Percentiles rank a stretch among this genome's conserved stretches.
Conservation (phyloP, 306 rosid genomes). For the Sechiopsis laciniata region DNA sequence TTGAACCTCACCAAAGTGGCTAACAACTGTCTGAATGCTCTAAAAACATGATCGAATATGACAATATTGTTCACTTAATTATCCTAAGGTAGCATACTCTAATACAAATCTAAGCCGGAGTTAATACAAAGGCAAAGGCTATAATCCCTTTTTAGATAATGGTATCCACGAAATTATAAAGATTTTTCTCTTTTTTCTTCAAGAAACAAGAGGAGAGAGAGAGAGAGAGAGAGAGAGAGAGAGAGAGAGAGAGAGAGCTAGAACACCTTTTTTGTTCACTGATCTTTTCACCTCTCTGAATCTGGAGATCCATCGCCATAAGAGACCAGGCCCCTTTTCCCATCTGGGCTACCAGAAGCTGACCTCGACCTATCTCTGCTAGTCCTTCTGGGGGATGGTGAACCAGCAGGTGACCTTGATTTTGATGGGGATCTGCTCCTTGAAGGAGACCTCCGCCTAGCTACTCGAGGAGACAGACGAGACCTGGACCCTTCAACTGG, state of each 20-base stretch:
- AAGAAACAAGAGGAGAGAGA: not conserved
- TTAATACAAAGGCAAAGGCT: slow-evolving; percentile 14
- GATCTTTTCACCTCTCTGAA: slow-evolving; percentile 22
- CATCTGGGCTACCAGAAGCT: slow-evolving; percentile 56
- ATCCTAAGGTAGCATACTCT: slow-evolving; percentile 12
- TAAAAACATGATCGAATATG: not conserved
- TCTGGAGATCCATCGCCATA: slow-evolving; percentile 69
- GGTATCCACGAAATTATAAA: not conserved
- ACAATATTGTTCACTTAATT: slow-evolving; percentile 8
- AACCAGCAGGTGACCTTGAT: slow-evolving; percentile 52
- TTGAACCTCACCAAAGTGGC: not conserved
- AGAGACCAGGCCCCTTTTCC: slow-evolving; percentile 77
- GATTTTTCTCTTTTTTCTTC: too few species aligned
- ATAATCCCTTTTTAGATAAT: not conserved
- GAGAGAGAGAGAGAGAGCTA: not conserved
- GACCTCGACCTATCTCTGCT: slow-evolving; percentile 50
- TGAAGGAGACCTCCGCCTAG: slow-evolving; percentile 41
- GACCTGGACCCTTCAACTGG: slow-evolving; percentile 48
- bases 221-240: not conserved
- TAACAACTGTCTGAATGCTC: not conserved
- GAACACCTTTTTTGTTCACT: not conserved
- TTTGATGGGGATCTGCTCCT: slow-evolving; percentile 55
- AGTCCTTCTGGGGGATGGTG: slow-evolving; percentile 45
- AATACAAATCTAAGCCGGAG: slow-evolving; percentile 19
- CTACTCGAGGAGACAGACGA: slow-evolving; percentile 47